phyloP scores from a whole-genome alignment of 768 basidiomycete species.

The Podaxis sp. region DNA sequence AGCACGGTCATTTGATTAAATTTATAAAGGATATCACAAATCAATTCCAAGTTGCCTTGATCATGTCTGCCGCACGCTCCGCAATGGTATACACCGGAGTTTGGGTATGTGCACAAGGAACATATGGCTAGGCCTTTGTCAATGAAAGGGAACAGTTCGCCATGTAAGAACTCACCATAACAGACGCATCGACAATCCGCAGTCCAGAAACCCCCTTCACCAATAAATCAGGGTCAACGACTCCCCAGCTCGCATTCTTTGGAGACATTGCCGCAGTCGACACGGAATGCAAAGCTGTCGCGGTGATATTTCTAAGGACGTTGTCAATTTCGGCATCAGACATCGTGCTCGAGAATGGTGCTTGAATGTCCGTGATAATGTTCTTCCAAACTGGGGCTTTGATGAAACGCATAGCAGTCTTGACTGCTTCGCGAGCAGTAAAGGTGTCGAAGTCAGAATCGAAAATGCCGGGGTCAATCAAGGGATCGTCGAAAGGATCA shows the following conservation, averaged over 20 bases:
- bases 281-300: constrained; percentile 30
- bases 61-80: constrained; percentile 19
- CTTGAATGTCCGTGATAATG: constrained; percentile 16
- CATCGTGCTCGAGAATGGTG: constrained; percentile 13
- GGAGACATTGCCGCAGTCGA: constrained; percentile 34
- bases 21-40: neutral
- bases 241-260: constrained; percentile 26
- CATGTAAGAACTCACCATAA: constrained; percentile 25
- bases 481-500: constrained; percentile 26
- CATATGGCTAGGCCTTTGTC: constrained; percentile 10
- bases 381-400: constrained; percentile 21
- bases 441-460: constrained; percentile 17
- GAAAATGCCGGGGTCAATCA: constrained; percentile 20
- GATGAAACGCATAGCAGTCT: constrained; percentile 20
- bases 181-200: constrained; percentile 39
- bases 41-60: constrained; percentile 15
- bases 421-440: constrained; percentile 22
- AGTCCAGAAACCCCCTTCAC: constrained; percentile 35
- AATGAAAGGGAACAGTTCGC: neutral
- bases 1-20: no score
- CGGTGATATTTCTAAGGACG: constrained; percentile 22
- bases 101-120: constrained; percentile 19
- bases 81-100: constrained; percentile 18
- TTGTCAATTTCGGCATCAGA: constrained; percentile 15
- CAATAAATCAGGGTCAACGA: constrained; percentile 36